Evolutionary conservation across 768 basidiomycete species (phyloP).

Genomic region (Termitomyces sp.): DNA sequence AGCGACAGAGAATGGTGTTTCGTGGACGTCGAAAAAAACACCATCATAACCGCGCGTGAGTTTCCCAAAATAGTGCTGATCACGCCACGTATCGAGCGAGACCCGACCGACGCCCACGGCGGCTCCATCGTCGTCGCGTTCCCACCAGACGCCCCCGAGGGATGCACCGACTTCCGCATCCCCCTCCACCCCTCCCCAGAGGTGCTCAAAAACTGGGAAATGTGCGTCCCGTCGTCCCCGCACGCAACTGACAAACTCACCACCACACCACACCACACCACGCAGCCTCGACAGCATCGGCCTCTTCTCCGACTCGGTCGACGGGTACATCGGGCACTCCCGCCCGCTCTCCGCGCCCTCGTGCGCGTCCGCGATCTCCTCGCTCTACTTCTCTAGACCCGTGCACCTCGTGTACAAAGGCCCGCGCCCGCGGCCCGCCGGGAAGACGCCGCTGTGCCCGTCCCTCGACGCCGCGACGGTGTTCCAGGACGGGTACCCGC

Average conservation of each 20-base stretch:
- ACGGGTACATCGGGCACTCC: conserved; percentile 62
- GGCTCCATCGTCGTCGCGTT: conserved; percentile 52
- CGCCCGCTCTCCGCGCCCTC: conserved; percentile 36
- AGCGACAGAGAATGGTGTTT: conserved; percentile 71
- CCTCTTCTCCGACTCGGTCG: conserved; percentile 46
- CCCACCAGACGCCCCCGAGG: conserved; percentile 52
- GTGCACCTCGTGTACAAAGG: conserved; percentile 70
- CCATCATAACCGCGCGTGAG: conserved; percentile 64
- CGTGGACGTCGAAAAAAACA: conserved; percentile 46
- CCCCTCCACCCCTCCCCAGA: conserved; percentile 52
- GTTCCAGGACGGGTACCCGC: conserved; percentile 70
- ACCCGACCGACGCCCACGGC: conserved; percentile 36
- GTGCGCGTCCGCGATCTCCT: conserved; percentile 52
- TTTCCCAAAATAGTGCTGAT: conserved; percentile 64
- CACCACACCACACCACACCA: no score
- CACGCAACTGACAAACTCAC: no score
- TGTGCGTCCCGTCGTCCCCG: conserved; percentile 36
- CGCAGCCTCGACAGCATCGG: conserved; percentile 47
- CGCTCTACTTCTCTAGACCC: conserved; percentile 52
- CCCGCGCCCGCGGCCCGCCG: conserved; percentile 41
- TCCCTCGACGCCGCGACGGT: conserved; percentile 45
- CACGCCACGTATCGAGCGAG: conserved; percentile 44
- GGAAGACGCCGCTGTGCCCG: conserved; percentile 42
- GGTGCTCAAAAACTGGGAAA: conserved; percentile 44
- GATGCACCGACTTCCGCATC: conserved; percentile 49